Conservation (phyloP, 768 basidiomycete genomes). For the Arthromyces matolae region DNA sequence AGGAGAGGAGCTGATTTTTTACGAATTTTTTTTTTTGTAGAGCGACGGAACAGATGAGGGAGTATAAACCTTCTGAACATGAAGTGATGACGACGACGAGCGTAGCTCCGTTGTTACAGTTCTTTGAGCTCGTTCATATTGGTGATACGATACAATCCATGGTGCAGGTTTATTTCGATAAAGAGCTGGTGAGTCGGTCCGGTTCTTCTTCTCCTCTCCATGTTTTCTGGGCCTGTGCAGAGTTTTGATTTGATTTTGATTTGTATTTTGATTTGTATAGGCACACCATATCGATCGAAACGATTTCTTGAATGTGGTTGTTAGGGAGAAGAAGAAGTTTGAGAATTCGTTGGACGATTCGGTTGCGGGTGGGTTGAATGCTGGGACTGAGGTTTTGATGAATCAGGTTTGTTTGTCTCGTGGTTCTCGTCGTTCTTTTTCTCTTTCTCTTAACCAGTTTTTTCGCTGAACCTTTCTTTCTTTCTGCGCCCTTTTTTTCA, state of each 20-base stretch:
- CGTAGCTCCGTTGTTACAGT: slow-evolving; percentile 92
- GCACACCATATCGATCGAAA: slow-evolving; percentile 86
- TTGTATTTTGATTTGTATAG: no score
- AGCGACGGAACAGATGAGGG: slow-evolving; percentile 84
- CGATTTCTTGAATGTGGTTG: slow-evolving; percentile 89
- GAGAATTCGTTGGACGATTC: slow-evolving; percentile 90
- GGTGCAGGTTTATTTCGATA: slow-evolving; percentile 98
- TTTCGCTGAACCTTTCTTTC: no score
- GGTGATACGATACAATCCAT: slow-evolving; percentile 98
- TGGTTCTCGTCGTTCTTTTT: not conserved
- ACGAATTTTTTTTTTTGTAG: slow-evolving; percentile 39
- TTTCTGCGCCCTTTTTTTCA: no score
- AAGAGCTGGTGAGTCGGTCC: slow-evolving; percentile 83
- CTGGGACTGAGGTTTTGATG: slow-evolving; percentile 94
- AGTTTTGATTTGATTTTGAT: no score
- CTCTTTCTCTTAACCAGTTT: no score
- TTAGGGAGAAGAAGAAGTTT: slow-evolving; percentile 95
- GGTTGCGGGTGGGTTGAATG: slow-evolving; percentile 90
- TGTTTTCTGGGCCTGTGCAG: no score
- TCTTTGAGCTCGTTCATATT: slow-evolving; percentile 95
- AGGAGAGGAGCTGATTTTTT: not conserved
- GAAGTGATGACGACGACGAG: slow-evolving; percentile 70
- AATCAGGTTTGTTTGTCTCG: slow-evolving; percentile 58
- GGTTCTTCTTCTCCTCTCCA: no score
- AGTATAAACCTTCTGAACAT: slow-evolving; percentile 88